Base-by-base conservation (phyloP, 345 rosid species). In the Anacardium occidentale region DNA sequence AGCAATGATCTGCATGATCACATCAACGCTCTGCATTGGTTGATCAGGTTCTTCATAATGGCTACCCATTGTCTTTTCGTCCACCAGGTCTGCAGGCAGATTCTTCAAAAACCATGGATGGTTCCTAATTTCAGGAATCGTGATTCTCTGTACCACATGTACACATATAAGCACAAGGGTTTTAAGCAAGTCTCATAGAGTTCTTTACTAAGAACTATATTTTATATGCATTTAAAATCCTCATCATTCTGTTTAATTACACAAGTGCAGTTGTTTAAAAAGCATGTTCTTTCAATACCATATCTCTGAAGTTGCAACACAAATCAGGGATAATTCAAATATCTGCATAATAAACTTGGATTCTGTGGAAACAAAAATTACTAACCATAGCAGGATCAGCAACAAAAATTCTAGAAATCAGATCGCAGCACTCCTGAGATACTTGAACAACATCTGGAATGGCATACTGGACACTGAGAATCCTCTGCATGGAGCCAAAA, bases 41-140 rank as follows among this genome's bases (percentile, higher is more conserved):
- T 89, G 94, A 66, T 96, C 97, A 15, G 93, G 89, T 68, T 93
- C 97, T 56, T 95, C 91, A 29, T 77, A 88, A 18, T 88, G 89
- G 73, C 71, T 81, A 52, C 81, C 82, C 73, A 85, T 83, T 37
- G 75, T 81, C 62, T 65, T 88, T 44, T 86, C 96, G 20, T 84
- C 84, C 89, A 87, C 83, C 26, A 93, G 78, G 79, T 91, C 96
- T n/a, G 85, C 86, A 10, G 98, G 98, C 9, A 96, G 90, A 75
- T 96, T 91, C 93, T 81, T 91, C 76, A 93, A 84, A 72, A 96
- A 96, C 99, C 99, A 96, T 13, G 72, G 83, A 51, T 93, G 98
- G 20, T 73, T 85, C 83, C 74, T 83, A 44, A 96, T 93, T 79
- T 91, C 94, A 0, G 91, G 91, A 64, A 95, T 93, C 63, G 88